Evolutionary conservation across 345 rosid genomes (phyloP).

Genomic region (Gossypium arboreum): DNA sequence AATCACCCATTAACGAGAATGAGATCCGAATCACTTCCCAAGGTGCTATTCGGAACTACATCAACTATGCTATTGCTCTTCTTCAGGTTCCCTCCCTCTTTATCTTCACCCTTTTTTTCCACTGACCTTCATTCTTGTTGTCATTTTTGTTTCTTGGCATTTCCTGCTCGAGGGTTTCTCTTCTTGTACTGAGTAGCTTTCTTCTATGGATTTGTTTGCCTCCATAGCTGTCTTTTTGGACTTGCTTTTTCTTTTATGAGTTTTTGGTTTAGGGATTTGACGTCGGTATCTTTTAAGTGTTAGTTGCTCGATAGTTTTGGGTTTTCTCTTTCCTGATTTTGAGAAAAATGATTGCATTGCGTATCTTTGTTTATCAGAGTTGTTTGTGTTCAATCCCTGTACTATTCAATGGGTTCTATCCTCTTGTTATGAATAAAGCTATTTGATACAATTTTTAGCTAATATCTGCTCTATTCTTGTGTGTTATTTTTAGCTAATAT

Average conservation of each 20-base stretch:
- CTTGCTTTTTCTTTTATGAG: neutral
- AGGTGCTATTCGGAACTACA: constrained; percentile 82
- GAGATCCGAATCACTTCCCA: constrained; percentile 92
- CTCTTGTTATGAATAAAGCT: neutral
- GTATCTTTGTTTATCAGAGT: neutral
- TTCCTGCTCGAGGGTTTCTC: neutral
- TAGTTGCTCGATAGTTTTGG: neutral
- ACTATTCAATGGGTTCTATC: neutral
- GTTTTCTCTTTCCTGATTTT: neutral
- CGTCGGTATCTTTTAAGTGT: neutral
- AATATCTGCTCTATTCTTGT: neutral
- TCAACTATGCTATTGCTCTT: constrained; percentile 76
- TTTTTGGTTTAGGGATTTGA: neutral
- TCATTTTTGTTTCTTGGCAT: neutral
- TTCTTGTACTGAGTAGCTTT: neutral
- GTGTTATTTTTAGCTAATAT: neutral
- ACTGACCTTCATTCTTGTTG: neutral
- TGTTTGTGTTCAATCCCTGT: neutral
- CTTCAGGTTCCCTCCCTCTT: constrained; percentile 48
- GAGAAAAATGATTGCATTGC: neutral
- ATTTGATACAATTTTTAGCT: neutral
- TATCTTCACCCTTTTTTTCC: neutral
- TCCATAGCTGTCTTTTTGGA: neutral
- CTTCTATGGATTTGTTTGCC: neutral
- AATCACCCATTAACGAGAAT: constrained; percentile 71